Conservation (phyloP, 1,284 basidiomycete species). For the Coniophora puteana region DNA sequence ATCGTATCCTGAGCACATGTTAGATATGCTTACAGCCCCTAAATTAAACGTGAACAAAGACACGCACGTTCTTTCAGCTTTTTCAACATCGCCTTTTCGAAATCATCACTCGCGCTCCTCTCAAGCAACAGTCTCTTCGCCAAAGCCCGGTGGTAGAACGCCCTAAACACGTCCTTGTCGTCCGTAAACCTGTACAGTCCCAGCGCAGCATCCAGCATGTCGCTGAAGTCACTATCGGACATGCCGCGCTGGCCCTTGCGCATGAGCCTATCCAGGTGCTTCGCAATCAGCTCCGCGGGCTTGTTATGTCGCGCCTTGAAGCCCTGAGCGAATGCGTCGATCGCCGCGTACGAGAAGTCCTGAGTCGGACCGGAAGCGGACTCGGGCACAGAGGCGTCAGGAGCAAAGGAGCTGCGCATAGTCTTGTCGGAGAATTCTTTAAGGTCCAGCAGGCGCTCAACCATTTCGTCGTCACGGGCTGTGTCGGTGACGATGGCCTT, state of each 20-base stretch:
- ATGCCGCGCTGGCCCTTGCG: slow-evolving; percentile 77
- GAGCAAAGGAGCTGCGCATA: slow-evolving; percentile 47
- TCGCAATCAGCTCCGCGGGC: slow-evolving; percentile 94
- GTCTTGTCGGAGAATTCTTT: slow-evolving; percentile 60
- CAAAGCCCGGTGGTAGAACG: slow-evolving; percentile 89
- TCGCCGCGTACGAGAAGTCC: slow-evolving; percentile 58
- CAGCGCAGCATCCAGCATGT: slow-evolving; percentile 73
- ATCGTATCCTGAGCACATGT: slow-evolving; percentile 63
- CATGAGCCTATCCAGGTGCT: slow-evolving; percentile 85
- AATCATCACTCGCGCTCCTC: slow-evolving; percentile 87
- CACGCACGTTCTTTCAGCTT: slow-evolving; percentile 81
- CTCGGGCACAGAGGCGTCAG: slow-evolving; percentile 16
- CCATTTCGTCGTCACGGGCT: slow-evolving; percentile 71
- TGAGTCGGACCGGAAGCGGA: slow-evolving; percentile 34
- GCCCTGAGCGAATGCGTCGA: slow-evolving; percentile 76
- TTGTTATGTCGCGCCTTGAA: slow-evolving; percentile 83
- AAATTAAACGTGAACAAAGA: background rate
- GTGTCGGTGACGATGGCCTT: slow-evolving; percentile 56
- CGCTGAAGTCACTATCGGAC: slow-evolving; percentile 70
- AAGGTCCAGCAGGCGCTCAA: slow-evolving; percentile 69
- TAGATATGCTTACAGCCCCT: slow-evolving; percentile 4
- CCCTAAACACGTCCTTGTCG: slow-evolving; percentile 92
- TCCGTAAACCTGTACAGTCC: slow-evolving; percentile 86
- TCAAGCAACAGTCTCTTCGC: slow-evolving; percentile 87
- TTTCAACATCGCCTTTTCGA: slow-evolving; percentile 86